These are phyloP conservation scores for Polyplosphaeria fusca DNA, from an alignment of 495 filamentous ascomycete species.

Conservation along the genomic window DNA sequence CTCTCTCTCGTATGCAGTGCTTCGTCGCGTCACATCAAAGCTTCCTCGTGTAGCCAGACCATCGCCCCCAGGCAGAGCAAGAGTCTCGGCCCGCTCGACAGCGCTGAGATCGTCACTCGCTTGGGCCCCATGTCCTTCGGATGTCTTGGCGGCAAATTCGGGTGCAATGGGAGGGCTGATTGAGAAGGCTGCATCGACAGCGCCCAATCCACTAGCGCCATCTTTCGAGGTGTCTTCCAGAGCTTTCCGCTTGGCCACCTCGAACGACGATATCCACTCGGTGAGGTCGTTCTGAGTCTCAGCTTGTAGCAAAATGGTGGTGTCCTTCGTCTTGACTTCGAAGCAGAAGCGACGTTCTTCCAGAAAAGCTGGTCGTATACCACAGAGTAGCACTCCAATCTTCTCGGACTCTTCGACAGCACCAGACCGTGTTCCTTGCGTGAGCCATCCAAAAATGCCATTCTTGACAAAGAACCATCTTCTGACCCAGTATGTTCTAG, in stretches of 20 bases:
- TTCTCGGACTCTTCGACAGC: slow-evolving; percentile 94
- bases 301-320: slow-evolving; percentile 82
- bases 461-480: slow-evolving; percentile 94
- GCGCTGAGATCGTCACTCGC: slow-evolving; percentile 52
- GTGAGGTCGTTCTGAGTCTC: slow-evolving; percentile 86
- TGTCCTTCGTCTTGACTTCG: slow-evolving; percentile 97
- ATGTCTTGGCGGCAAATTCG: slow-evolving; percentile 76
- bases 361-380: slow-evolving; percentile 80
- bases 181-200: slow-evolving; percentile 80
- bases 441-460: slow-evolving; percentile 92
- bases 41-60: slow-evolving; percentile 58
- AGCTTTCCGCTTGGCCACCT: slow-evolving; percentile 86
- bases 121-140: slow-evolving; percentile 64
- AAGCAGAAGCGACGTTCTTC: slow-evolving; percentile 97
- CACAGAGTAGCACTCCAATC: slow-evolving; percentile 92
- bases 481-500: slow-evolving; percentile 78
- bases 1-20: slow-evolving; percentile 53
- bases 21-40: slow-evolving; percentile 62
- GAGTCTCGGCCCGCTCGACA: slow-evolving; percentile 59
- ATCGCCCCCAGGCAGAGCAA: slow-evolving; percentile 70
- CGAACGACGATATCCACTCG: slow-evolving; percentile 90
- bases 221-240: slow-evolving; percentile 71
- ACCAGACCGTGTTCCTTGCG: slow-evolving; percentile 77
- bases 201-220: slow-evolving; percentile 56
- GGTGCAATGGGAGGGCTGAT: slow-evolving; percentile 84